Conservation (phyloP, 192 early-diverging fungal genomes). For the Coemansia sp. region DNA sequence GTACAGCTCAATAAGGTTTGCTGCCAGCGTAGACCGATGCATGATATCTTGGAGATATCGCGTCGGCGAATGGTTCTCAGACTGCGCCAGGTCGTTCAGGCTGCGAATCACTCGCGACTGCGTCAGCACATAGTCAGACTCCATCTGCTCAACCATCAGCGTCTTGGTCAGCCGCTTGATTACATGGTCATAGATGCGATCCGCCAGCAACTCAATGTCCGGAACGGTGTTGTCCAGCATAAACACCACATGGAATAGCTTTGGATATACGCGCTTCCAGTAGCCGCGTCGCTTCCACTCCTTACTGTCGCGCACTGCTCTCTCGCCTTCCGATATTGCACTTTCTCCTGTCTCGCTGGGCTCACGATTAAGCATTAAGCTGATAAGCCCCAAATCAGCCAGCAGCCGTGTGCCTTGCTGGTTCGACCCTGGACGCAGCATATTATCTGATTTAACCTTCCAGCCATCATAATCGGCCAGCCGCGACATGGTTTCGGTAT, state of each 20-base stretch:
- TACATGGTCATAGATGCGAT: conserved; percentile 48
- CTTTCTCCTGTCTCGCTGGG: conserved; percentile 46
- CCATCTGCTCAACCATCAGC: conserved; percentile 51
- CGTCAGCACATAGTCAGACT: conserved; percentile 45
- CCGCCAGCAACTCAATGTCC: conserved; percentile 35
- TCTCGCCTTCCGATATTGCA: conserved; percentile 46
- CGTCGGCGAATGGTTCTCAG: conserved; percentile 18
- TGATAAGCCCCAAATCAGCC: conserved; percentile 44
- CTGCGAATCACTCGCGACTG: conserved; percentile 45
- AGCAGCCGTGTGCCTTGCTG: conserved; percentile 40
- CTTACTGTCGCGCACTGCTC: conserved; percentile 52
- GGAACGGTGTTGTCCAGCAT: conserved; percentile 51
- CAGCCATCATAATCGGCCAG: conserved; percentile 42
- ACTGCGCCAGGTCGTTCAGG: conserved; percentile 39
- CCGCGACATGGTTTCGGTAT: conserved; percentile 48
- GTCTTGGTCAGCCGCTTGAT: conserved; percentile 45
- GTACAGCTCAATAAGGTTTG: conserved; percentile 41
- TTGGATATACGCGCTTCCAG: conserved; percentile 36
- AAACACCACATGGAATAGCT: conserved; percentile 47
- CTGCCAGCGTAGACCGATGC: conserved; percentile 23
- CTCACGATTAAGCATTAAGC: conserved; percentile 48
- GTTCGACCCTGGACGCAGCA: conserved; percentile 21
- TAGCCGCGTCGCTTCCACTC: conserved; percentile 52
- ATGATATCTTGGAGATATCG: conserved; percentile 34
- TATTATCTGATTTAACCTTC: conserved; percentile 37